Base-by-base conservation (phyloP, 2,329 filamentous ascomycete genomes). In the Penicillium decumbens region DNA sequence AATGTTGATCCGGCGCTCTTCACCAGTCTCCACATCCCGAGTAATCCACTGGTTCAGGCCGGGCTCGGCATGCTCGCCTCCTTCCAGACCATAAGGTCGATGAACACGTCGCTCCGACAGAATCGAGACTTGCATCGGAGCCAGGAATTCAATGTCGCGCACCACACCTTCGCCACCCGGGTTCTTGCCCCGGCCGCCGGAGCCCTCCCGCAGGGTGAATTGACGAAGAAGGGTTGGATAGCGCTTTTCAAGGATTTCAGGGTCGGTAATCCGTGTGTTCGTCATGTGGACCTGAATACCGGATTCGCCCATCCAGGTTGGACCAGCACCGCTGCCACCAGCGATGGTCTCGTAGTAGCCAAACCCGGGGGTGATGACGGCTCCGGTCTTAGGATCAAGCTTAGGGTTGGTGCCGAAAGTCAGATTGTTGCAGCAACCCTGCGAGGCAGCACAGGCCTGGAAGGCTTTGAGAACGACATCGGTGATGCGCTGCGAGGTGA, bases 271-370 rank as follows among this genome's bases (percentile, higher is more conserved):
- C 4, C 88, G 80, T 1, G 88, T 93, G 68, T 93, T 95, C 9
- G 88, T 93, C 87, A 92, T 92, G 71, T 92, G 88, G 3, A 83
- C 87, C 65, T 93, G 87, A 29, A 92, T 86, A 20, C 87, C 88
- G 49, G 77, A 83, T 23, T 87, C 85, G 23, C 88, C 88, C 51
- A 85, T 78, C 88, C 88, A 93, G 20, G 79, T 78, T 0, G 84
- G 80, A 0, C 88, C 88, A 0, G 88, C 89, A 38, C 88, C 89
- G 39, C 80, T 84, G 2, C 88, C 89, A 35, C 89, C 88, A 0
- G 88, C 87, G 53, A 93, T 92, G 2, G 89, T 93, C 69, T 93
- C 89, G 67, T 92, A 92, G 74, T 92, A 93, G 8, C 88, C 88
- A 64, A 93, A 93, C 0, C 88, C 88, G 30, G 82, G 82, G 10